Evolutionary conservation across 495 filamentous ascomycete genomes (phyloP).

Genomic region (Ascodesmis nigricans): DNA sequence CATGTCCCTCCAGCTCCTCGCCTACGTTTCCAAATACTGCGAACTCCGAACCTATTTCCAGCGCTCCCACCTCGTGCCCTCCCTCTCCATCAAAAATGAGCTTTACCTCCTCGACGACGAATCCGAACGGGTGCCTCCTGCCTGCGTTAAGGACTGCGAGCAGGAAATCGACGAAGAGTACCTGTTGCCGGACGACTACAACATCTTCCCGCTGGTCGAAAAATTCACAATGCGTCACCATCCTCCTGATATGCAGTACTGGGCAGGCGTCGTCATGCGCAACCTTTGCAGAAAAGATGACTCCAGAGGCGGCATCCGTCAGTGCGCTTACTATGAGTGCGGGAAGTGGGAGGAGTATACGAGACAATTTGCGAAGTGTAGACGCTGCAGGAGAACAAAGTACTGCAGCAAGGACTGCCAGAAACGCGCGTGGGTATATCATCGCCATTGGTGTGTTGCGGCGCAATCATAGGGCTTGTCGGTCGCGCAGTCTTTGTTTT

Average conservation of each 20-base stretch:
- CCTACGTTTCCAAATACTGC: slow-evolving; percentile 97
- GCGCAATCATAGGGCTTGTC: slow-evolving; percentile 30
- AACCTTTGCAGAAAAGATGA: slow-evolving; percentile 98
- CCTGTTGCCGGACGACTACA: slow-evolving; percentile 75
- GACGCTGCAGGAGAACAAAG: slow-evolving; percentile 86
- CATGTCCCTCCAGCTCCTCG: slow-evolving; percentile 93
- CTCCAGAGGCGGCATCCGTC: slow-evolving; percentile 72
- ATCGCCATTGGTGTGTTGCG: slow-evolving; percentile 90
- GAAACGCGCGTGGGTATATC: slow-evolving; percentile 94
- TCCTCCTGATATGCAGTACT: slow-evolving; percentile 94
- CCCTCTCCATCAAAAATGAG: slow-evolving; percentile 71
- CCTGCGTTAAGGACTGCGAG: slow-evolving; percentile 24
- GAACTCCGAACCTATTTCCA: slow-evolving; percentile 90
- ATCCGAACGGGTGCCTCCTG: slow-evolving; percentile 10
- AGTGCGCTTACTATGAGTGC: slow-evolving; percentile 93
- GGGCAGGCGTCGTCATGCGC: slow-evolving; percentile 96
- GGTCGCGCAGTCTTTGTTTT: too few relatives aligned
- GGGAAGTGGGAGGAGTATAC: slow-evolving; percentile 95
- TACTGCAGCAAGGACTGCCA: slow-evolving; percentile 99
- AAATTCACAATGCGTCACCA: slow-evolving; percentile 93
- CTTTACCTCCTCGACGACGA: slow-evolving; percentile 57
- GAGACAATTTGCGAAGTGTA: slow-evolving; percentile 92
- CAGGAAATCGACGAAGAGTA: slow-evolving; percentile 70
- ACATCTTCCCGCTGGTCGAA: slow-evolving; percentile 94
- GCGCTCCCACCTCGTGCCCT: slow-evolving; percentile 77